Evolutionary conservation across 75 land plant species (phyloP), one percentile per base, ranked within the genome.

Genomic region (Azolla pinnata): DNA sequence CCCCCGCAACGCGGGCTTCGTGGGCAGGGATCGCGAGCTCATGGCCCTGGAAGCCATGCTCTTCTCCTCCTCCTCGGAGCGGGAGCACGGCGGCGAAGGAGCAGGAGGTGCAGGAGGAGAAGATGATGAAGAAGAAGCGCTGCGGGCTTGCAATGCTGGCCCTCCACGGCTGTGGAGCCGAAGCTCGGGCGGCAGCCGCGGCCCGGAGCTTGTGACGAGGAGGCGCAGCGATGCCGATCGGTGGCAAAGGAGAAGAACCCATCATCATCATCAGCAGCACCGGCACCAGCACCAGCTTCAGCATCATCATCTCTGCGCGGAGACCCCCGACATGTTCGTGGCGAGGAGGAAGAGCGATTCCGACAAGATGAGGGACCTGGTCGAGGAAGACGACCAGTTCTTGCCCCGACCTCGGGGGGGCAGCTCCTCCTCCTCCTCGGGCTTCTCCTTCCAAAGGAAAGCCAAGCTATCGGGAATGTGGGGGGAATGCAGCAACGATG

Each of bases 11-110:
- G 73, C 66, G 1, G 67, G 60, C 23, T 87, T 91, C 54, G 70
- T 85, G 29, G 97, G 93, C 2, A 70, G 97, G 56, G 80, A 82
- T 67, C 87, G 71, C 56, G 97, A 91, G 57, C 50, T 91, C 1
- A 68, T 78, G 18, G 84, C 75, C 49, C 33, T 90, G 47, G 91
- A 90, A 62, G 77, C 70, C 30, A 73, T 84, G 29, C 63, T 87
- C 56, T 90, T 90, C 81, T 82, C 81, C 17, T 75, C 77, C 55
- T 35, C 66, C 7, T 65, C 30, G 35, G 75, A 67, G 4, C 75
- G 70, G 53, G 63, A 66, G 51, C 79, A 72, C 38, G 69, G 34
- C 42, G 77, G 75, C 33, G 66, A 57, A 34, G 60, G 28, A 33
- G 59, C 33, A 33, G 31, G 21, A 5, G 44, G 38, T 33, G 44